Evolutionary conservation across 768 basidiomycete genomes (phyloP).

Genomic region (Termitomyces sp.): DNA sequence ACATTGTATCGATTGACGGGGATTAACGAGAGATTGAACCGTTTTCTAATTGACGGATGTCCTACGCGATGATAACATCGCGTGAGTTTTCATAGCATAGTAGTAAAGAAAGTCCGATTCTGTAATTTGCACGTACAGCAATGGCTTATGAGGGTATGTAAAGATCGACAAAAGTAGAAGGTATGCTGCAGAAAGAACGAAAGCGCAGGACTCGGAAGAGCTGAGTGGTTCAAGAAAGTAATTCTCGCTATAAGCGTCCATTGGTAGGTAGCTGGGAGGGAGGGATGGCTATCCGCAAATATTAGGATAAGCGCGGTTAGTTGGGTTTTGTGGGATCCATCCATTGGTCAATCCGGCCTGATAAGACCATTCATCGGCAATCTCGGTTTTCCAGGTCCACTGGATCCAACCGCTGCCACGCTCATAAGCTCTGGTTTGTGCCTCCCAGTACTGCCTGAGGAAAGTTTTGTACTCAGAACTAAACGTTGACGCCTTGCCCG

Average conservation of each 20-base stretch:
- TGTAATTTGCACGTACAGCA: not conserved
- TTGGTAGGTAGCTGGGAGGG: not conserved
- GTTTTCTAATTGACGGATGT: not conserved
- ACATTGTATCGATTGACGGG: too few species aligned
- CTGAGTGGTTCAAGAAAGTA: not conserved
- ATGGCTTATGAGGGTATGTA: not conserved
- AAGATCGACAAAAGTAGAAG: not conserved
- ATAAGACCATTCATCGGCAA: conserved; percentile 88
- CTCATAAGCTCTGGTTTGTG: conserved; percentile 73
- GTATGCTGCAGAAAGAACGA: not conserved
- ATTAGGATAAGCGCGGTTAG: conserved; percentile 45
- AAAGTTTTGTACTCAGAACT: conserved; percentile 76
- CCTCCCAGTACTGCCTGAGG: conserved; percentile 80
- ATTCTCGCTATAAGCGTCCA: not conserved
- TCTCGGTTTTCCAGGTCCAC: conserved; percentile 84
- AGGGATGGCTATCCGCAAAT: conserved; percentile 46
- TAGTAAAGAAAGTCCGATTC: not conserved
- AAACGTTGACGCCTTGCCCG: conserved; percentile 69
- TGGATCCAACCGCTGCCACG: conserved; percentile 66
- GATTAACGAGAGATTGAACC: too few species aligned
- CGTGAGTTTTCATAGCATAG: not conserved
- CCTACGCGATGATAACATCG: not conserved
- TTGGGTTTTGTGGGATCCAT: conserved; percentile 73
- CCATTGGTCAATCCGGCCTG: conserved; percentile 73
- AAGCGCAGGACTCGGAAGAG: not conserved